Conservation (phyloP, 2,329 filamentous ascomycete species). For the Didymella pomorum region DNA sequence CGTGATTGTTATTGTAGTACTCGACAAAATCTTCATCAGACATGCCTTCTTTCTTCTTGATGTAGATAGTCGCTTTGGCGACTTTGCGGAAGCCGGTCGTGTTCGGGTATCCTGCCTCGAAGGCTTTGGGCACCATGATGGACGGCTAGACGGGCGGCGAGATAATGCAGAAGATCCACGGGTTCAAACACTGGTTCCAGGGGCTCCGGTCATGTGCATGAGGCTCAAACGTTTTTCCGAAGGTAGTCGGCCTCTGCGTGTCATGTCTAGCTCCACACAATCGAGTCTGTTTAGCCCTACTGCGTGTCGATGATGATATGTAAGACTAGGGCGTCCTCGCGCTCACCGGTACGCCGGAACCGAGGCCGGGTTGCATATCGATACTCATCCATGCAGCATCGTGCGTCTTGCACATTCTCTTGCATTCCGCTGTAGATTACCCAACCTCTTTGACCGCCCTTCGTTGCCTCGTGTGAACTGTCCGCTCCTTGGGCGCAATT, state of each 20-base stretch:
- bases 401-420: constrained; percentile 15
- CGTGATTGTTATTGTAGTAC: constrained; percentile 57
- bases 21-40: constrained; percentile 55
- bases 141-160: constrained; percentile 10
- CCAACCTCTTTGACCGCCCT: constrained; percentile 30
- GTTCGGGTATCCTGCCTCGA: constrained; percentile 56
- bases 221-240: not conserved
- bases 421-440: constrained; percentile 19
- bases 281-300: constrained; percentile 1
- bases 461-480: constrained; percentile 15
- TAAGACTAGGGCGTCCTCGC: constrained; percentile 11
- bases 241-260: not conserved
- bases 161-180: not conserved
- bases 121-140: constrained; percentile 55
- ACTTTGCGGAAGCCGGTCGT: constrained; percentile 55
- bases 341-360: constrained; percentile 7
- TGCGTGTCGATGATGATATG: constrained; percentile 10
- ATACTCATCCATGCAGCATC: constrained; percentile 14
- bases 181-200: not conserved
- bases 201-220: not conserved
- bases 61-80: constrained; percentile 56
- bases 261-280: not conserved
- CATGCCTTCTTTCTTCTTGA: constrained; percentile 58
- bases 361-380: constrained; percentile 16
- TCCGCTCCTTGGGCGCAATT: not conserved